Evolutionary conservation across 192 early-diverging fungal genomes (phyloP).

Genomic region (Thoreauomyces humboldtii): DNA sequence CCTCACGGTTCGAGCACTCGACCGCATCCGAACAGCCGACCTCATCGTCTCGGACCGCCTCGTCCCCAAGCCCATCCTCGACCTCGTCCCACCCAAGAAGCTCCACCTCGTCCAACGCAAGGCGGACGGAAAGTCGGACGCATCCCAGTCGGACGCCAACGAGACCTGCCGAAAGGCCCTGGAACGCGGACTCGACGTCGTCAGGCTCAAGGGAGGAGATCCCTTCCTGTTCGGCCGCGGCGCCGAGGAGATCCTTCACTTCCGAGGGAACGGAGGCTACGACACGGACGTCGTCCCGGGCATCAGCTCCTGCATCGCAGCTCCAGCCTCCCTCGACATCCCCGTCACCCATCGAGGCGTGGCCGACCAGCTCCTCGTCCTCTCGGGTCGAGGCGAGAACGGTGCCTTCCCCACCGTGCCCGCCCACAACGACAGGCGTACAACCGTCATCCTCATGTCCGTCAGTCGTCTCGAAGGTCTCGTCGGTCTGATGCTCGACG

Average conservation of each 20-base stretch:
- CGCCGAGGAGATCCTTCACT: slow-evolving; percentile 80
- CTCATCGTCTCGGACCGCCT: slow-evolving; percentile 75
- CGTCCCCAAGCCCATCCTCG: slow-evolving; percentile 34
- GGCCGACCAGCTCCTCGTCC: slow-evolving; percentile 80
- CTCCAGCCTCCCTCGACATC: slow-evolving; percentile 67
- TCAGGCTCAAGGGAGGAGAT: slow-evolving; percentile 89
- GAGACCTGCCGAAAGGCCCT: slow-evolving; percentile 73
- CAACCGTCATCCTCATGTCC: slow-evolving; percentile 82
- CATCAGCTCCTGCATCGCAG: slow-evolving; percentile 74
- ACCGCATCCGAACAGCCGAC: slow-evolving; percentile 64
- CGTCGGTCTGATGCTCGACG: slow-evolving; percentile 56
- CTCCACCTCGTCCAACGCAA: slow-evolving; percentile 62
- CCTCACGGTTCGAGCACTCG: slow-evolving; percentile 55
- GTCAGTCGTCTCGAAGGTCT: slow-evolving; percentile 69
- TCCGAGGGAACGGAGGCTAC: slow-evolving; percentile 68
- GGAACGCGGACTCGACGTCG: slow-evolving; percentile 62
- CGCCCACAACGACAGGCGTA: slow-evolving; percentile 59
- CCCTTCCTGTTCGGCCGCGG: slow-evolving; percentile 92
- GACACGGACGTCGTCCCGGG: slow-evolving; percentile 67
- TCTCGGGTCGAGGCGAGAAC: slow-evolving; percentile 73
- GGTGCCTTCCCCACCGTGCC: slow-evolving; percentile 79
- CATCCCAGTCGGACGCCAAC: slow-evolving; percentile 75
- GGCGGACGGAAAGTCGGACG: slow-evolving; percentile 62
- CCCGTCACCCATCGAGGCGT: slow-evolving; percentile 88
- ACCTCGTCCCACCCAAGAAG: slow-evolving; percentile 62